Evolutionary conservation across 805 yeast genomes (phyloP).

Genomic region (Teunomyces tritomae): DNA sequence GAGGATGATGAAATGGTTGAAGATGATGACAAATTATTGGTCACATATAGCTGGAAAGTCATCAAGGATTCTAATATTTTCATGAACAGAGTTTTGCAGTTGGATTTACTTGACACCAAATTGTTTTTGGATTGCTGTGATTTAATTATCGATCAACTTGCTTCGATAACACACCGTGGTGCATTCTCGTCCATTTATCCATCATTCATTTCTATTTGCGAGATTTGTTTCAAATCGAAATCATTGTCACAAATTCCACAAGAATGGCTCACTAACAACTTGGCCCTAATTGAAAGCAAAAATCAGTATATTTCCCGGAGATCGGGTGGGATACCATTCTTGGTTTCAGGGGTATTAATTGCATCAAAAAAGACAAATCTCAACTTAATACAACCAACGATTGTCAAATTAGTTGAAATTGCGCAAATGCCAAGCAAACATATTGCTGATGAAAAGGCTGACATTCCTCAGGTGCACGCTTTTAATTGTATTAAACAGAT

Average conservation of each 20-base stretch:
- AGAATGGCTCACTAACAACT: constrained; percentile 58
- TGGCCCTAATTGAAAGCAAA: constrained; percentile 50
- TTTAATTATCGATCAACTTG: constrained; percentile 61
- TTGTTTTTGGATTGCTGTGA: constrained; percentile 45
- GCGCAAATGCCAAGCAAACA: constrained; percentile 50
- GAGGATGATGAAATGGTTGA: constrained; percentile 38
- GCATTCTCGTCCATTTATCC: constrained; percentile 90
- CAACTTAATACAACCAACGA: constrained; percentile 45
- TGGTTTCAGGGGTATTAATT: constrained; percentile 71
- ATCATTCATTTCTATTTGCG: constrained; percentile 66
- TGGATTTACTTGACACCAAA: constrained; percentile 18
- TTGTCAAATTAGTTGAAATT: constrained; percentile 50
- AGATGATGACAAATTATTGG: constrained; percentile 45
- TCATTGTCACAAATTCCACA: constrained; percentile 41
- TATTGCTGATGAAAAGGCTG: constrained; percentile 54
- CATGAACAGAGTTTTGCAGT: constrained; percentile 42
- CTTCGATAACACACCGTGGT: constrained; percentile 81
- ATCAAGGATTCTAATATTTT: constrained; percentile 70
- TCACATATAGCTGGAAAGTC: constrained; percentile 79
- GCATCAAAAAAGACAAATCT: constrained; percentile 35
- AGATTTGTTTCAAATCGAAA: constrained; percentile 41
- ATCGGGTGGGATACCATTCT: constrained; percentile 87
- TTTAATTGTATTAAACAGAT: constrained; percentile 78
- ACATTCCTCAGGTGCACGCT: constrained; percentile 92
- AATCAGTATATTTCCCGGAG: constrained; percentile 79